Conservation (phyloP, 176 grass and related monocot species). For the sorghum (Sorghum bicolor) region Sorghum_bicolor_NCBIv3 NC_012871.2:5066501-5067000, state of each 20-base stretch:
- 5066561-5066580: neutral
- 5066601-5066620: neutral
- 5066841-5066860: neutral
- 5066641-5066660: neutral
- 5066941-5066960: slow-evolving; percentile 61
- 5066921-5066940: slow-evolving; percentile 55
- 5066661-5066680: neutral
- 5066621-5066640: neutral
- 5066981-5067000: slow-evolving; percentile 44
- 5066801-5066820: neutral
- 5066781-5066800: neutral
- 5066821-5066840: neutral
- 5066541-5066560: neutral
- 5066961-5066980: slow-evolving; percentile 62
- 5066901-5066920: slow-evolving; percentile 44
- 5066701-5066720: neutral
- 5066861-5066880: neutral
- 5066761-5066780: neutral
- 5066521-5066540: neutral
- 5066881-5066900: slow-evolving; percentile 56
- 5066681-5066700: neutral
- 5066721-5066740: neutral
- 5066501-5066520: neutral
- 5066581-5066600: neutral
- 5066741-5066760: neutral